Percentiles rank a stretch among this genome's conserved stretches.
phyloP scores from a whole-genome alignment of 768 basidiomycete species.

The Psilocybe azurescens region DNA sequence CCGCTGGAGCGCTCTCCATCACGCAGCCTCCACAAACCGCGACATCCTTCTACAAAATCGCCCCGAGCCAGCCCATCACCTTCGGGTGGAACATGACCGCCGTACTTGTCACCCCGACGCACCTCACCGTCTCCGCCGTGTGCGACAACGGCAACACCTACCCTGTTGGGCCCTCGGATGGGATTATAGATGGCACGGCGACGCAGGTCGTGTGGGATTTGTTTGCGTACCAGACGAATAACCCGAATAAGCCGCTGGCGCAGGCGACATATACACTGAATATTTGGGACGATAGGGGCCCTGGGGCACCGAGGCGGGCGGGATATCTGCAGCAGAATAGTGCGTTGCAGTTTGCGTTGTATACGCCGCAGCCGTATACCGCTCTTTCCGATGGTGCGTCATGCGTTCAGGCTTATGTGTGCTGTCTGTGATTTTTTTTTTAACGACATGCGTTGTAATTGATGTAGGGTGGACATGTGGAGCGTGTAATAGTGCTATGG shows the following conservation, averaged over 20 bases:
- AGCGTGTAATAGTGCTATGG: constrained; percentile 49
- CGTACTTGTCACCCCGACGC: constrained; percentile 70
- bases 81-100: constrained; percentile 92
- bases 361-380: constrained; percentile 77
- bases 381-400: constrained; percentile 47
- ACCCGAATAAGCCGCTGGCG: constrained; percentile 70
- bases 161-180: constrained; percentile 80
- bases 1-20: constrained; percentile 71
- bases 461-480: constrained; percentile 60
- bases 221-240: constrained; percentile 69
- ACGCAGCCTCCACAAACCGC: constrained; percentile 83
- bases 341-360: constrained; percentile 81
- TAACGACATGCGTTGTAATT: background rate
- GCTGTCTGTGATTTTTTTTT: background rate
- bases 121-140: constrained; percentile 80
- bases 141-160: constrained; percentile 92
- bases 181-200: constrained; percentile 71
- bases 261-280: constrained; percentile 78
- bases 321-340: constrained; percentile 76
- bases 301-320: constrained; percentile 56
- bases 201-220: constrained; percentile 83
- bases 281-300: constrained; percentile 84
- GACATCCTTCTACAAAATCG: constrained; percentile 90
- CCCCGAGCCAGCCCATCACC: constrained; percentile 72
- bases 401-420: background rate